Conservation (phyloP, 2,329 filamentous ascomycete genomes). For the Microascus cirrosus region DNA sequence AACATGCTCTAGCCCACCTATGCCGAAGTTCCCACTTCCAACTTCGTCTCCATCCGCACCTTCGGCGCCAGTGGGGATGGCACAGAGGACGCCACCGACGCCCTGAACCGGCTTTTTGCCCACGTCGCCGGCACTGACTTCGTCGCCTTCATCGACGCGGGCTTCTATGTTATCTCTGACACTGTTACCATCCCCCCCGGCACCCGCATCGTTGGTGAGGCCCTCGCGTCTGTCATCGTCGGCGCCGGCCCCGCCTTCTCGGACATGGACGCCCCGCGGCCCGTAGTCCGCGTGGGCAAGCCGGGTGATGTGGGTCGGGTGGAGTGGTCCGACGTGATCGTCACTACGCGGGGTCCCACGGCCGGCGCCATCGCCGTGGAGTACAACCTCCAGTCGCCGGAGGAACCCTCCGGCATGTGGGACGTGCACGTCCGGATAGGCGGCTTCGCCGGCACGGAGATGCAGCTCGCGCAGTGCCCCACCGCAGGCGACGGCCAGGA, state of each 20-base stretch:
- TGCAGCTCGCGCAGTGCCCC: constrained; percentile 56
- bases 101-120: constrained; percentile 55
- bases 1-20: constrained; percentile 50
- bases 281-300: constrained; percentile 55
- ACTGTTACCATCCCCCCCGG: constrained; percentile 38
- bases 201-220: constrained; percentile 49
- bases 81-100: constrained; percentile 60
- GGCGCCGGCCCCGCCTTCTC: constrained; percentile 45
- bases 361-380: constrained; percentile 61
- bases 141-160: constrained; percentile 50
- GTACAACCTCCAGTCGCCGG: constrained; percentile 52
- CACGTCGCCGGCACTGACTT: constrained; percentile 35
- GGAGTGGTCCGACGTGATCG: constrained; percentile 62
- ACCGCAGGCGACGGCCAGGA: constrained; percentile 30
- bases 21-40: constrained; percentile 39
- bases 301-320: constrained; percentile 53
- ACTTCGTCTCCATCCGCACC: constrained; percentile 59
- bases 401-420: constrained; percentile 49
- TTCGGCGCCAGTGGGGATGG: constrained; percentile 64
- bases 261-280: constrained; percentile 45
- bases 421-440: constrained; percentile 69
- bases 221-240: constrained; percentile 39
- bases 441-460: constrained; percentile 57
- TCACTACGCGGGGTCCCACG: constrained; percentile 55
- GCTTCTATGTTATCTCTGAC: constrained; percentile 46